Base-by-base conservation (phyloP, 1,284 basidiomycete species). In the Bondarzewia mesenterica region DNA sequence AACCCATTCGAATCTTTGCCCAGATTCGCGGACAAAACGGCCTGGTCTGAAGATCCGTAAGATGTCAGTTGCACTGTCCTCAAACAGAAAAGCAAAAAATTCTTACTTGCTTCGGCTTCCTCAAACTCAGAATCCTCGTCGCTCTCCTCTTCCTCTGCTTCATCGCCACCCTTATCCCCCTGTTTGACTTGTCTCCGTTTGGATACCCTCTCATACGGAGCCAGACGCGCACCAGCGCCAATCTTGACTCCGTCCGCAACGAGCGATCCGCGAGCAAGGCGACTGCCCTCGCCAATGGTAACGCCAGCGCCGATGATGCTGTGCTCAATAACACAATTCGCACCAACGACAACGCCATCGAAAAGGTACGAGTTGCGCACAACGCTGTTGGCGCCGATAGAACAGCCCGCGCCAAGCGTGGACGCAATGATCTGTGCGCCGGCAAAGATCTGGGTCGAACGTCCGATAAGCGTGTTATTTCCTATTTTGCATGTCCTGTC, bases 221-320 rank as follows among this genome's bases (percentile, higher is more conserved):
- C 67, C 29, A 97, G 60, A 46, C 64, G 69, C n/a, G 87, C 86
- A 25, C 78, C 73, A 14, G 84, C 82, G 0, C 89, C 89, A 15
- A 97, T 69, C 32, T 74, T 71, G 3, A 94, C 93, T 15, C 78
- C 84, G 58, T 93, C 85, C 0, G 82, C 90, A 39, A 97, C 73
- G 48, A 93, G 69, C 59, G 85, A 89, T 15, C 92, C 89, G 35
- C 71, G 70, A 39, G 75, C 73, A 20, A 94, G 63, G 7, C 64
- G 68, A 50, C 75, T 78, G 26, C 78, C 78, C 43, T 85, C 82
- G 47, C 80, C 82, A 42, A 97, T 76, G 38, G 65, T 70, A 27
- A 89, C 93, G 6, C 80, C 79, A 38, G 81, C 71, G 7, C 90
- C 93, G 23, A 97, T 67, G 51, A 93, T 89, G 54, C 89, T 88